Percentiles rank a stretch among this genome's conserved stretches.
Evolutionary conservation across 2,329 filamentous ascomycete genomes (phyloP).

Genomic region (Calonectria crousiana): DNA sequence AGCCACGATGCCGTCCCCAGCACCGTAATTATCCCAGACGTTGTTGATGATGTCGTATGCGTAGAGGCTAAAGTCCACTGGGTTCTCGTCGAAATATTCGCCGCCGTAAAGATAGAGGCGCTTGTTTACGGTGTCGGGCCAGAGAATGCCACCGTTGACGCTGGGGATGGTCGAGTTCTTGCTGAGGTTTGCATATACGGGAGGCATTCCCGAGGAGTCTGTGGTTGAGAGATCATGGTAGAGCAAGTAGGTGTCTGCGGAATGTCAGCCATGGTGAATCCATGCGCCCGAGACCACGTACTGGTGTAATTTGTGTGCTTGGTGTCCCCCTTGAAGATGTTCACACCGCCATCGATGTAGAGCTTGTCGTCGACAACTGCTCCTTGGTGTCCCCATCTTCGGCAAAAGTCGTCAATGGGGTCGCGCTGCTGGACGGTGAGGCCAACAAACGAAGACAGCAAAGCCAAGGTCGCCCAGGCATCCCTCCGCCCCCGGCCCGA

Average conservation of each 20-base stretch:
- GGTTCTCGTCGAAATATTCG: constrained; percentile 62
- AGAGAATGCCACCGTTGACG: constrained; percentile 61
- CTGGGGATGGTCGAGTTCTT: constrained; percentile 70
- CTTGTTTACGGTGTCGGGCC: constrained; percentile 73
- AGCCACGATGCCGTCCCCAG: constrained; percentile 53
- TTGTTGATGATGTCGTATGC: constrained; percentile 69
- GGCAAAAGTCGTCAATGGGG: constrained; percentile 66
- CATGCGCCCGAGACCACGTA: constrained; percentile 49
- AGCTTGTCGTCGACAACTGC: constrained; percentile 69
- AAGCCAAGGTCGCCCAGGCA: constrained; percentile 31
- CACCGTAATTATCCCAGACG: constrained; percentile 64
- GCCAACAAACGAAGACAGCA: constrained; percentile 33
- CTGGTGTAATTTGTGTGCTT: constrained; percentile 67
- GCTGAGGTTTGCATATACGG: constrained; percentile 67
- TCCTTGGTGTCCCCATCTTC: constrained; percentile 70
- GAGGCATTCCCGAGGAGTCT: constrained; percentile 60
- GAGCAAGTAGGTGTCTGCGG: constrained; percentile 51
- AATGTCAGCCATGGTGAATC: neutral
- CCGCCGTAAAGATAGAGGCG: constrained; percentile 73
- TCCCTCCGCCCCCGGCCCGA: constrained; percentile 24
- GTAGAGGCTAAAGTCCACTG: constrained; percentile 63
- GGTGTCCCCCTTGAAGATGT: constrained; percentile 65
- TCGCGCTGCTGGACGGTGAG: constrained; percentile 55
- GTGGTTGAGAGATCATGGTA: constrained; percentile 68
- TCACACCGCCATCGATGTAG: constrained; percentile 73